These are phyloP conservation scores for Xylaria telfairii DNA, from an alignment of 495 filamentous ascomycete genomes.

Conservation along the genomic window DNA sequence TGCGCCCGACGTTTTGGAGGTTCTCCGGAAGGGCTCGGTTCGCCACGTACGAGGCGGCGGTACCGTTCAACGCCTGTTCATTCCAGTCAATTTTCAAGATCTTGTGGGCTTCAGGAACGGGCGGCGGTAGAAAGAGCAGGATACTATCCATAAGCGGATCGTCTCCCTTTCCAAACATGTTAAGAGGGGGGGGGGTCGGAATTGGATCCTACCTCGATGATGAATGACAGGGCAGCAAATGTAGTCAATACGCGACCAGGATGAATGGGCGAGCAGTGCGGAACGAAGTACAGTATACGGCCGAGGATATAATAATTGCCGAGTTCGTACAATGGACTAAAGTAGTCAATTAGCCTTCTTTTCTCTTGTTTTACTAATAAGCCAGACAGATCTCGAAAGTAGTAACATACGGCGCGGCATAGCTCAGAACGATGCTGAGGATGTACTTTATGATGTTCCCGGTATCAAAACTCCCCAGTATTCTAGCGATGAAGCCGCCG, in stretches of 20 bases:
- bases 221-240: conserved; percentile 68
- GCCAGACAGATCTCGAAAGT: not conserved
- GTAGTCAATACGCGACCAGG: conserved; percentile 77
- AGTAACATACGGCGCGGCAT: conserved; percentile 66
- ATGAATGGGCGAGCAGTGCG: conserved; percentile 77
- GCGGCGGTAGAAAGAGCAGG: not conserved
- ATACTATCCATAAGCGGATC: not conserved
- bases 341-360: not conserved
- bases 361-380: not conserved
- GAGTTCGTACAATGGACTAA: conserved; percentile 72
- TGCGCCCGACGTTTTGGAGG: conserved; percentile 59
- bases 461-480: conserved; percentile 64
- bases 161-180: not conserved
- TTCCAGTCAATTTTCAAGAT: not conserved
- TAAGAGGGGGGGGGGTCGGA: not conserved
- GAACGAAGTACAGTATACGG: conserved; percentile 78
- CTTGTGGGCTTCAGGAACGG: not conserved
- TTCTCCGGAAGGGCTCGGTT: conserved; percentile 54
- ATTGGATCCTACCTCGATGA: conserved; percentile 57
- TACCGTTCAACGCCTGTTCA: conserved; percentile 60
- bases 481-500: conserved; percentile 64
- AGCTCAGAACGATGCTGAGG: conserved; percentile 64
- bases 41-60: conserved; percentile 67
- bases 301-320: conserved; percentile 80
- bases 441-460: conserved; percentile 64